A percentile compares a stretch with the other conserved stretches of the same genome.
These are phyloP conservation scores for Boletus rubescentipes DNA, from an alignment of 768 basidiomycete species.

Conservation along the genomic window DNA sequence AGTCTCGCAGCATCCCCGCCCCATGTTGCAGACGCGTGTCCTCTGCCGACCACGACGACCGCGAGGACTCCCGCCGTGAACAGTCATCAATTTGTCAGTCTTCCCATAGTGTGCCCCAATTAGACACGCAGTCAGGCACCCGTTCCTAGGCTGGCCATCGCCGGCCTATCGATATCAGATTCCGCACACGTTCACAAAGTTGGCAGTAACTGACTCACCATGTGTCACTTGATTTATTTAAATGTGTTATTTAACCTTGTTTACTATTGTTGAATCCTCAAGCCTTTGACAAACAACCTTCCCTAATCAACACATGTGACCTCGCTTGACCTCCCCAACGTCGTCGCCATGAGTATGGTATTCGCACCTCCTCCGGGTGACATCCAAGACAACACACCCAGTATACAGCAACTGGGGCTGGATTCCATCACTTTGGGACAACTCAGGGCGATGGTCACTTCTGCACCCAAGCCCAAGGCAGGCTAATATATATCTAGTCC, in stretches of 20 bases:
- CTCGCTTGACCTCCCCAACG: neutral
- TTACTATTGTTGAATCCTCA: slow-evolving; percentile 26
- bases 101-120: slow-evolving; percentile 14
- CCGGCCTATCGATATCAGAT: slow-evolving; percentile 23
- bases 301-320: too few species aligned
- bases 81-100: neutral
- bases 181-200: too few species aligned
- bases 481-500: slow-evolving; percentile 19
- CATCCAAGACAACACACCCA: slow-evolving; percentile 31
- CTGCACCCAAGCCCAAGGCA: slow-evolving; percentile 76
- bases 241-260: slow-evolving; percentile 16
- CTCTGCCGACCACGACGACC: slow-evolving; percentile 9
- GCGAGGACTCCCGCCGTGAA: neutral
- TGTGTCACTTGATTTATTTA: neutral
- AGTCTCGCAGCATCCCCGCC: slow-evolving; percentile 1
- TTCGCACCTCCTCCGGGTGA: slow-evolving; percentile 32
- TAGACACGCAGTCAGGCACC: slow-evolving; percentile 21
- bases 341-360: slow-evolving; percentile 32
- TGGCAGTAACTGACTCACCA: too few species aligned
- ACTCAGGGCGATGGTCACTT: slow-evolving; percentile 68
- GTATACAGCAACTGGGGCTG: slow-evolving; percentile 43
- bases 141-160: slow-evolving; percentile 19
- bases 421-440: slow-evolving; percentile 83
- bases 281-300: slow-evolving; percentile 26
- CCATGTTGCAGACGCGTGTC: slow-evolving; percentile 12